Evolutionary conservation across 1,139 yeast species (phyloP).

Genomic region (Nakaseomyces bracarensis): DNA sequence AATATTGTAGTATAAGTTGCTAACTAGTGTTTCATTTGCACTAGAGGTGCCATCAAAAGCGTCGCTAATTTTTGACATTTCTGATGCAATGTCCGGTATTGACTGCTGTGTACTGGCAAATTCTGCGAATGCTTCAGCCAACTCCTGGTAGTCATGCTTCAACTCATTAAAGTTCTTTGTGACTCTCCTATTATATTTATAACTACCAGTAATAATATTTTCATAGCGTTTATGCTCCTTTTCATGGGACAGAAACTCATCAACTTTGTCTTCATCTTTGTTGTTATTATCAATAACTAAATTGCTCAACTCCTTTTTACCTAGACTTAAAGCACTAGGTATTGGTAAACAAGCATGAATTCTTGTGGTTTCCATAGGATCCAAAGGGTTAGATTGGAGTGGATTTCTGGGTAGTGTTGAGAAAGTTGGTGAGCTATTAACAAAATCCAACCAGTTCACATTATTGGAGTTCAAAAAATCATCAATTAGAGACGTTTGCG

Average conservation of each 20-base stretch:
- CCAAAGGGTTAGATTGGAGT: conserved; percentile 44
- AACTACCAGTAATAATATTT: conserved; percentile 45
- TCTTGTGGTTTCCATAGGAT: conserved; percentile 45
- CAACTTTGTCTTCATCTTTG: conserved; percentile 26
- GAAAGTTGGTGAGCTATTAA: conserved; percentile 48
- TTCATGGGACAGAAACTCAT: conserved; percentile 10
- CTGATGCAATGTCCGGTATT: conserved; percentile 31
- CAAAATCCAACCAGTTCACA: conserved; percentile 55
- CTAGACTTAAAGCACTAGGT: conserved; percentile 18
- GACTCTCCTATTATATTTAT: conserved; percentile 57
- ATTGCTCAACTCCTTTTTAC: neutral
- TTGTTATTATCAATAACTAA: conserved; percentile 10
- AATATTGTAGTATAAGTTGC: conserved; percentile 60
- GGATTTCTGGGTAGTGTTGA: conserved; percentile 45
- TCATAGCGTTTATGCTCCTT: conserved; percentile 49
- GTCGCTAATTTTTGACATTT: conserved; percentile 70
- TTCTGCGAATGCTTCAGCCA: conserved; percentile 37
- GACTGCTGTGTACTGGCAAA: conserved; percentile 58
- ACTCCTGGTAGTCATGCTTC: conserved; percentile 36
- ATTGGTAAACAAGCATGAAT: conserved; percentile 59
- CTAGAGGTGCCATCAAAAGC: conserved; percentile 67
- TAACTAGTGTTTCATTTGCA: conserved; percentile 59
- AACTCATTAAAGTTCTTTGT: conserved; percentile 57
- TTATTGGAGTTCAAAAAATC: conserved; percentile 76
- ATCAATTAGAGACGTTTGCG: conserved; percentile 55